Conservation (phyloP, 805 yeast species). For the Saccharomycopsis malanga region DNA sequence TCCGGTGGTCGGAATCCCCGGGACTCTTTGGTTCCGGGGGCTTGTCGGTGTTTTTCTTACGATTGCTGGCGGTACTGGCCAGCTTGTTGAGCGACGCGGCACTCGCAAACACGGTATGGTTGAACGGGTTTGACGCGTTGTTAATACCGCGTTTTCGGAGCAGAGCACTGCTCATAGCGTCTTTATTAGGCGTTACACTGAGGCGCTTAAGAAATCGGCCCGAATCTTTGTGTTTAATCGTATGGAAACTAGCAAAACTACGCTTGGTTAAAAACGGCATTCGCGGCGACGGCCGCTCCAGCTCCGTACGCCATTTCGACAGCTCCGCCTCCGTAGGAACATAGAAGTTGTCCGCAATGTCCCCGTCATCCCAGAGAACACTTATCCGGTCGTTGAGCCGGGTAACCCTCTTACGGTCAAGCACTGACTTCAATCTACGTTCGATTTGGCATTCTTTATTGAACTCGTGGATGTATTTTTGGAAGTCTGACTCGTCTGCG, state of each 20-base stretch:
- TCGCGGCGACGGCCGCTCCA: neutral
- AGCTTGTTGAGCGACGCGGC: too few species aligned
- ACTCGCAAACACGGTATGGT: too few species aligned
- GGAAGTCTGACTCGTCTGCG: slow-evolving; percentile 16
- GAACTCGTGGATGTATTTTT: slow-evolving; percentile 18
- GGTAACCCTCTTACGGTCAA: slow-evolving; percentile 3
- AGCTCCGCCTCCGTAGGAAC: slow-evolving; percentile 3
- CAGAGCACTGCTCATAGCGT: too few species aligned
- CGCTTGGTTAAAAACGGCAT: slow-evolving; percentile 2
- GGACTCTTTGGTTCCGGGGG: neutral
- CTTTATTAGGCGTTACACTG: too few species aligned
- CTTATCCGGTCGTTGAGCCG: slow-evolving; percentile 1
- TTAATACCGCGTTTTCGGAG: too few species aligned
- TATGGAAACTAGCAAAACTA: slow-evolving; percentile 8
- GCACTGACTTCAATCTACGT: slow-evolving; percentile 1
- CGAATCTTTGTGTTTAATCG: neutral
- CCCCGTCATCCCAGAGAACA: slow-evolving; percentile 5
- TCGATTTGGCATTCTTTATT: slow-evolving; percentile 17
- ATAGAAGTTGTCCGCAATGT: slow-evolving; percentile 9
- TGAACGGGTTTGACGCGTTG: too few species aligned
- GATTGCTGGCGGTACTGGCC: too few species aligned
- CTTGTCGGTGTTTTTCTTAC: neutral
- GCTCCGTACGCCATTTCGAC: neutral
- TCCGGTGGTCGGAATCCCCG: neutral
- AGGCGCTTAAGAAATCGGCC: too few species aligned